phyloP scores from a whole-genome alignment of 2,329 filamentous ascomycete genomes.

The Diplodia seriata region DNA sequence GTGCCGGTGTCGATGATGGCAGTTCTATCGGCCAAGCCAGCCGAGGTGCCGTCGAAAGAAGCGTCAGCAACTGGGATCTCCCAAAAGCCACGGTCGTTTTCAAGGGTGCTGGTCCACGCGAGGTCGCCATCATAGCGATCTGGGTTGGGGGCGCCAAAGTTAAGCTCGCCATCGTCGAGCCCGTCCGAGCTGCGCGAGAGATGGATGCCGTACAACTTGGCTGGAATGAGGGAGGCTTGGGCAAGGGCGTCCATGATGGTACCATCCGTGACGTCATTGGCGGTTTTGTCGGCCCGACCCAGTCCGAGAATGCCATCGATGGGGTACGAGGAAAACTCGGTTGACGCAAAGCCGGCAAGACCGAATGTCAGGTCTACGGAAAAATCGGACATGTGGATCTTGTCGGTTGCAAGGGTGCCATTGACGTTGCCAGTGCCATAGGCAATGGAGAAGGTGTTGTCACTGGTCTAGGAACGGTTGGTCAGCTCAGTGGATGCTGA shows the following conservation, averaged over 20 bases:
- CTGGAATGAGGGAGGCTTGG: slow-evolving; percentile 61
- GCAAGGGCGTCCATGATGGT: slow-evolving; percentile 72
- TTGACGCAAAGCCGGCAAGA: slow-evolving; percentile 71
- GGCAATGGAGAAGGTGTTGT: slow-evolving; percentile 66
- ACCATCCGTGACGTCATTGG: slow-evolving; percentile 58
- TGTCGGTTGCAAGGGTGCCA: slow-evolving; percentile 72
- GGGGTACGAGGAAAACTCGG: slow-evolving; percentile 77
- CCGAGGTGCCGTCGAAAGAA: slow-evolving; percentile 64
- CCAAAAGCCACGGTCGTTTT: slow-evolving; percentile 68
- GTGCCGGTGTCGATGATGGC: slow-evolving; percentile 88
- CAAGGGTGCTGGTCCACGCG: slow-evolving; percentile 65
- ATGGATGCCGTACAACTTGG: slow-evolving; percentile 74
- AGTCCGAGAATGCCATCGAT: slow-evolving; percentile 89
- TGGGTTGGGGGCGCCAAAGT: slow-evolving; percentile 74
- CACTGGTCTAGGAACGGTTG: slow-evolving; percentile 49
- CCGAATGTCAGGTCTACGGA: slow-evolving; percentile 73
- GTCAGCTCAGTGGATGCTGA: neutral
- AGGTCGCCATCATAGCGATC: slow-evolving; percentile 73
- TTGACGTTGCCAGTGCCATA: slow-evolving; percentile 81
- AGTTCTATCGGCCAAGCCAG: slow-evolving; percentile 55
- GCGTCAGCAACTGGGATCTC: slow-evolving; percentile 73
- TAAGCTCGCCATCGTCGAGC: slow-evolving; percentile 74
- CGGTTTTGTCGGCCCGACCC: slow-evolving; percentile 61
- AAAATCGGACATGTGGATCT: slow-evolving; percentile 69
- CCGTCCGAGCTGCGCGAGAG: slow-evolving; percentile 72